A percentile compares a stretch with the other conserved stretches of the same genome.
Conservation (phyloP, 352 stramenopile genomes). For the Blastocystis sp. region DNA sequence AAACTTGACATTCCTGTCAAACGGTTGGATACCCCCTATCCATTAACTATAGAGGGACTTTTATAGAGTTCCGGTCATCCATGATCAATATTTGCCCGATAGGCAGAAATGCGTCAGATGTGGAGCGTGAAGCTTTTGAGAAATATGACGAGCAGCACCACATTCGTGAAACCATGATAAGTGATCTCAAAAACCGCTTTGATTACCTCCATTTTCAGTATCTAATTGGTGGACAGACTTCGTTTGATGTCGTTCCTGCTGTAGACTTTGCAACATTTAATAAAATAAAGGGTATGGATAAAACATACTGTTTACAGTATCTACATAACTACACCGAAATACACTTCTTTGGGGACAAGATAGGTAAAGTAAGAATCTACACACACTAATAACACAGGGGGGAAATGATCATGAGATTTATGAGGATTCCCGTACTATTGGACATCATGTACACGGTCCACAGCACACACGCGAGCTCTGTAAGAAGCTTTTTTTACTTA, state of each 20-base stretch:
- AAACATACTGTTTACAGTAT: constrained; percentile 61
- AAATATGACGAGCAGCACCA: constrained; percentile 54
- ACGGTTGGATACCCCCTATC: background rate
- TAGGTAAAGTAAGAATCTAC: background rate
- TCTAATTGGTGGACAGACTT: constrained; percentile 54
- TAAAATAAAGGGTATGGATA: constrained; percentile 36
- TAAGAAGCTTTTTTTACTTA: constrained; percentile 22
- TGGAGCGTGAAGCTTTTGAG: constrained; percentile 3
- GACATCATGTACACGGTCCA: constrained; percentile 8
- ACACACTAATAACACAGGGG: background rate
- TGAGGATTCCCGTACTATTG: constrained; percentile 18
- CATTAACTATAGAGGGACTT: constrained; percentile 13
- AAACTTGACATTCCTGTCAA: constrained; percentile 53
- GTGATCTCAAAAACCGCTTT: background rate
- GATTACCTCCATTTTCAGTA: constrained; percentile 16
- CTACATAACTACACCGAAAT: constrained; percentile 39
- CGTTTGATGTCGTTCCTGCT: constrained; percentile 41
- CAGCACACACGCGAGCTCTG: background rate
- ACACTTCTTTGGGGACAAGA: constrained; percentile 61
- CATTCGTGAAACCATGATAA: constrained; percentile 15
- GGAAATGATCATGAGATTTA: constrained; percentile 58
- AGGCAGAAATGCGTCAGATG: background rate
- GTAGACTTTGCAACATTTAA: background rate
- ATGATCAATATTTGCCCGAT: constrained; percentile 63
- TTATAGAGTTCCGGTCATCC: constrained; percentile 44